A percentile compares a stretch with the other conserved stretches of the same genome.
phyloP scores from a whole-genome alignment of 768 basidiomycete species.

The Pleurotus sapidus region DNA sequence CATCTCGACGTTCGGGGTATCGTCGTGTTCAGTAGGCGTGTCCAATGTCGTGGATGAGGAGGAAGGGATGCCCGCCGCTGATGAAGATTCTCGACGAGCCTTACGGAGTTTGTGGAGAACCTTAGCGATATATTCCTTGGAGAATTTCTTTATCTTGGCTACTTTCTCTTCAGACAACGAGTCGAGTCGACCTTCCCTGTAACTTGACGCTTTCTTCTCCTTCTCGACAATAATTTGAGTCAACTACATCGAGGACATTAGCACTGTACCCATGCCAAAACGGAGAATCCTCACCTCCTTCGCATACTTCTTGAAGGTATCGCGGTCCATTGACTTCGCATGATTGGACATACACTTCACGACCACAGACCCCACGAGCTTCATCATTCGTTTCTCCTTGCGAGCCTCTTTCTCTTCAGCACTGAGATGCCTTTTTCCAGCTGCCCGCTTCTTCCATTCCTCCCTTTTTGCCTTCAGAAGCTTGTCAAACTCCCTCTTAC shows the following conservation, averaged over 20 bases:
- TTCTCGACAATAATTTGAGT: conserved; percentile 88
- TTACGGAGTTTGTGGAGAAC: conserved; percentile 68
- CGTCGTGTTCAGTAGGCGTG: conserved; percentile 39
- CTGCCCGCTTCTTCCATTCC: conserved; percentile 31
- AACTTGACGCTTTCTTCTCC: conserved; percentile 88
- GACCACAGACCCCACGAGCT: conserved; percentile 85
- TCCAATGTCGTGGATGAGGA: conserved; percentile 34
- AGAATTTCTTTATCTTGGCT: conserved; percentile 87
- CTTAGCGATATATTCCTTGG: conserved; percentile 88
- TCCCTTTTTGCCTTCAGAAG: conserved; percentile 23
- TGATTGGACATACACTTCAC: conserved; percentile 94
- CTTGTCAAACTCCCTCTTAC: conserved; percentile 17
- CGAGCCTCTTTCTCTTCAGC: conserved; percentile 60
- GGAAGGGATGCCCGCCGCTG: conserved; percentile 24
- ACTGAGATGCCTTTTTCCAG: conserved; percentile 39
- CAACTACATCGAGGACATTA: conserved; percentile 46
- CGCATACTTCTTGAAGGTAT: conserved; percentile 91
- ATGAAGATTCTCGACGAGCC: conserved; percentile 23
- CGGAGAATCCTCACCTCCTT: conserved; percentile 66
- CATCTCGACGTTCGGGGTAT: conserved; percentile 29
- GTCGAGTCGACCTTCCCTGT: conserved; percentile 71
- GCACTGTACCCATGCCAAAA: neutral
- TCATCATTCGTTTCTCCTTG: conserved; percentile 81
- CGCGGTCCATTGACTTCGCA: conserved; percentile 66
- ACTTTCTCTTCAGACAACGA: conserved; percentile 83